Conservation (phyloP, 176 grass and related monocot genomes). For the Carex cristatella region DNA sequence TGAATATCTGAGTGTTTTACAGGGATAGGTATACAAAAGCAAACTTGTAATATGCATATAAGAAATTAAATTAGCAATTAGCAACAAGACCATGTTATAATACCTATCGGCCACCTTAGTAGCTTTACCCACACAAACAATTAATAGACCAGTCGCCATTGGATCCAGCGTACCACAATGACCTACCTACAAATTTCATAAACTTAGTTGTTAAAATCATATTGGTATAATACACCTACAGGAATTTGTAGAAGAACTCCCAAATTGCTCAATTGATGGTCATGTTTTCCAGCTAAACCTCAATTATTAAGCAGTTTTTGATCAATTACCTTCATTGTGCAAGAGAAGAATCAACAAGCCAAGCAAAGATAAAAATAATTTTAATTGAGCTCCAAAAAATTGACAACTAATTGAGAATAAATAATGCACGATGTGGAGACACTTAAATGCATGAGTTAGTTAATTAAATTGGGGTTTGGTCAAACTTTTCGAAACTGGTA, state of each 20-base stretch:
- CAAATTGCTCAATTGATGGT: background rate
- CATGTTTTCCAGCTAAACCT: background rate
- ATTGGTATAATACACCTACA: background rate
- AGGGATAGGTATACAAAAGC: background rate
- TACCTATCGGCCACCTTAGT: slow-evolving; percentile 98
- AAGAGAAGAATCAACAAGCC: background rate
- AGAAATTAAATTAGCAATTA: background rate
- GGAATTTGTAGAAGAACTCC: background rate
- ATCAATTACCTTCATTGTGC: background rate
- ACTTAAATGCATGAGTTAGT: background rate
- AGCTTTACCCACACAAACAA: slow-evolving; percentile 97
- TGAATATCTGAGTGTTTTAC: background rate
- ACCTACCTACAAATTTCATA: slow-evolving; percentile 51
- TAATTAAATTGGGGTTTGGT: background rate
- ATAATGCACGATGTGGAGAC: background rate
- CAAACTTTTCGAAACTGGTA: background rate
- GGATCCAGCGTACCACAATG: slow-evolving; percentile 95
- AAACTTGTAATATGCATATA: background rate
- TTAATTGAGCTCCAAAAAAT: background rate
- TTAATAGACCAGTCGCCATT: slow-evolving; percentile 86
- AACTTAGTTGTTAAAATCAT: slow-evolving; percentile 13
- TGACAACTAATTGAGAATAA: background rate
- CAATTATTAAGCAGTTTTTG: background rate
- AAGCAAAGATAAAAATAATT: background rate
- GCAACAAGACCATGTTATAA: background rate